Evolutionary conservation across 1,284 basidiomycete genomes (phyloP), one percentile per base, ranked within the genome.

Genomic region (Apiotrichum domesticum): DNA sequence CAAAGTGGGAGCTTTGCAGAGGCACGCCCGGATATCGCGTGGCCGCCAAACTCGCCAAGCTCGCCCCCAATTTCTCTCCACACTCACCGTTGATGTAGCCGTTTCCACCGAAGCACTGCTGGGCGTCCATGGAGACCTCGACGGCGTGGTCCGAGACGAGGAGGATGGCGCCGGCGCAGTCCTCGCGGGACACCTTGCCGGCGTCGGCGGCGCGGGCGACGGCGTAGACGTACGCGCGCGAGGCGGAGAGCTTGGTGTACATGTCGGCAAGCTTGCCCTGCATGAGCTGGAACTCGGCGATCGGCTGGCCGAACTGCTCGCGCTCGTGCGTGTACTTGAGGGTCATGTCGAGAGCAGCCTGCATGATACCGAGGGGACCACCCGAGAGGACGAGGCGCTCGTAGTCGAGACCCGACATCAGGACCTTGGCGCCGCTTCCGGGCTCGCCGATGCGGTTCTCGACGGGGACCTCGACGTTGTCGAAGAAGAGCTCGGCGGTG

Each of bases 211-310:
- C 91, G 65, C 85, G 80, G 5, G 88, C 91, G 29, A 97, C 93
- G 32, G 90, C 87, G 74, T 97, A 97, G 46, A 95, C 90, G 73
- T 96, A 96, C 35, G 90, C 82, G 54, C 94, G 81, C 56, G 88
- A 88, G 4, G 93, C 89, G 65, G 86, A 88, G 51, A 97, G 79
- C 73, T 88, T 91, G 15, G 93, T 96, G 73, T 96, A 97, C 93
- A 97, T 97, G 75, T 97, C 93, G 14, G 80, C 79, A 57, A 79
- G 70, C 66, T 79, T 77, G 83, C 90, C 93, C 83, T 97, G 94
- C 86, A 97, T 93, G 54, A 96, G 77, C 74, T 97, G 93, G 80
- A 97, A 96, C 39, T 87, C 86, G n/a, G 87, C 94, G 50, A 97
- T 81, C 4, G 86, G 84, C 66, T 85, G 82, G 43, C 86, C 88